phyloP scores from a whole-genome alignment of 345 rosid species.

The Aegle marmelos region DNA sequence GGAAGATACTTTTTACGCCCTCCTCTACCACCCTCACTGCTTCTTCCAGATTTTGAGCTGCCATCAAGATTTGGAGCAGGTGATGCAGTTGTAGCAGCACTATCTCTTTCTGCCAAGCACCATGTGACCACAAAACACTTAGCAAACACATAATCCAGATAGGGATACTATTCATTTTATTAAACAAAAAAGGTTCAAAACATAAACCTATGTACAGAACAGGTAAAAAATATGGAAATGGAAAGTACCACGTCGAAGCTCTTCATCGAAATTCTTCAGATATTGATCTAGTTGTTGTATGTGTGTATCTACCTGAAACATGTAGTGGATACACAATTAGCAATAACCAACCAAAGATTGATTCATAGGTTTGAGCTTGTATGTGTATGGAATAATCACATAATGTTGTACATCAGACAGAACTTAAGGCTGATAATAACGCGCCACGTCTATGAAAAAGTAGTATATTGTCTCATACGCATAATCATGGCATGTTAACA shows the following conservation, averaged over 20 bases:
- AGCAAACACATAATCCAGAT: background rate
- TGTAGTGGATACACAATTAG: background rate
- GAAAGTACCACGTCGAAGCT: constrained; percentile 67
- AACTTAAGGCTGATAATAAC: background rate
- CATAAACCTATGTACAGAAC: background rate
- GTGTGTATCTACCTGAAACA: constrained; percentile 88
- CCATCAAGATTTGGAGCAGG: constrained; percentile 45
- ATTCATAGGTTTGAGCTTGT: background rate
- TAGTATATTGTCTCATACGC: background rate
- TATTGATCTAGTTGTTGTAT: constrained; percentile 94
- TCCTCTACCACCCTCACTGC: constrained; percentile 79
- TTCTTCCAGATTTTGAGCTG: constrained; percentile 58
- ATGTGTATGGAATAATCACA: background rate
- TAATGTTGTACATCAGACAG: background rate
- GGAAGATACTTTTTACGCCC: constrained; percentile 86
- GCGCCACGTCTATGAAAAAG: background rate
- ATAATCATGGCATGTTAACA: background rate
- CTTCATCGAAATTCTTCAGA: constrained; percentile 72
- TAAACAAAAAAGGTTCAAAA: background rate
- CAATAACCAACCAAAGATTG: background rate
- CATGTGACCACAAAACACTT: background rate
- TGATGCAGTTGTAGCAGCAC: constrained; percentile 40
- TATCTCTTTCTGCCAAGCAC: constrained; percentile 58
- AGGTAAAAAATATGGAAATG: background rate
- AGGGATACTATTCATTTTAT: background rate